Base-by-base conservation (phyloP, 352 stramenopile genomes). In the Lagenidium sp. region DNA sequence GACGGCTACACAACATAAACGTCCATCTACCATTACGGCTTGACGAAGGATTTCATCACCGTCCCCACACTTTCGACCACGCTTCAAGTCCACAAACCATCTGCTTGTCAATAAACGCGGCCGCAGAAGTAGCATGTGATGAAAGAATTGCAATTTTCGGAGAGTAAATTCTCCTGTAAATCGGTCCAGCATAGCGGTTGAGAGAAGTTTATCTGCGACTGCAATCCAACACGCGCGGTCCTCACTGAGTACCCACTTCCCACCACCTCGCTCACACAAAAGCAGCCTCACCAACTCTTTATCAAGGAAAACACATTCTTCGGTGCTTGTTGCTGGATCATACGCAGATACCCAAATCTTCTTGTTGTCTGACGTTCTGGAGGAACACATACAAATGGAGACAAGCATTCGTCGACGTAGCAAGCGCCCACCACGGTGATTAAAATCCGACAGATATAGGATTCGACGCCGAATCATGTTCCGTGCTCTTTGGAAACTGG, bases 21-120 rank as follows among this genome's bases (percentile, higher is more conserved):
- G 58, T 0, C 73, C 65, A 36, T 79, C 47, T 4, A 91, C 58
- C 8, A 40, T 55, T 0, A 44, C 36, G 2, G 52, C 63, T 55
- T 91, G 75, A 4, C 79, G 79, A 8, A 84, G 55, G 0, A 91
- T 56, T 23, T 87, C 73, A 28, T 91, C 79, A 20, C 79, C 79
- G 29, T 68, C 60, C 1, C 79, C 79, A 25, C 71, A 75, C 26
- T 88, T 87, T 0, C 75, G 61, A 26, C 75, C 76, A 11, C 32
- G 35, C 36, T 55, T 51, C 5, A 85, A 36, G 30, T 91, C 79
- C 15, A 55, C 47, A 55, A 83, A 87, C 55, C 79, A 81, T 37
- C 59, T 57, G 34, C 73, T 85, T 1, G 69, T 55, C 10, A 79
- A 49, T 22, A 85, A 68, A 21, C 74, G 72, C 4, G 68, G 57